Conservation (phyloP, 129 eudicot species). For the Glebionis coronaria region DNA sequence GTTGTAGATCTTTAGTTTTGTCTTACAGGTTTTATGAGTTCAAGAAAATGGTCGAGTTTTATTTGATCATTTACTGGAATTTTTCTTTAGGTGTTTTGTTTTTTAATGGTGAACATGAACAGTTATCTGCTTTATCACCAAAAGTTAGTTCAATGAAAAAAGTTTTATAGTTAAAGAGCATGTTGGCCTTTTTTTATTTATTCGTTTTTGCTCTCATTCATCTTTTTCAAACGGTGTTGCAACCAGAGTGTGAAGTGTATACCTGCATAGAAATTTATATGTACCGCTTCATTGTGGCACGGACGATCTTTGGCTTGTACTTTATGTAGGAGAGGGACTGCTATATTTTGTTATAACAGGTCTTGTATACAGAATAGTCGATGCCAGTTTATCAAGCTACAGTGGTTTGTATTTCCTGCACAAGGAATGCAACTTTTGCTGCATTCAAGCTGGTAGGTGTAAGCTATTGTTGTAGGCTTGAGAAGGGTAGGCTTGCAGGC, state of each 20-base stretch:
- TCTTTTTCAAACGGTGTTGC: too few relatives aligned
- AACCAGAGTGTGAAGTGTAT: too few relatives aligned
- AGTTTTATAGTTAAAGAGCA: not conserved
- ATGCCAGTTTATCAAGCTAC: not conserved
- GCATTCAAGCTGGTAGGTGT: not conserved
- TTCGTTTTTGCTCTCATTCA: too few relatives aligned
- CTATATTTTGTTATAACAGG: not conserved
- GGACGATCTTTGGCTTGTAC: not conserved
- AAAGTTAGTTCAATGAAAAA: not conserved
- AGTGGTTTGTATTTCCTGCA: not conserved
- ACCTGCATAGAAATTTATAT: too few relatives aligned
- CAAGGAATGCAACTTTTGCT: not conserved
- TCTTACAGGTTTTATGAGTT: slow-evolving; percentile 13
- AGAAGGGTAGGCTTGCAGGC: too few relatives aligned
- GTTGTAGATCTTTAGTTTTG: slow-evolving; percentile 3
- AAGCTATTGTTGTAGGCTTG: too few relatives aligned
- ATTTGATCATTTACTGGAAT: slow-evolving; percentile 1
- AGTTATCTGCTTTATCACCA: slow-evolving; percentile 1
- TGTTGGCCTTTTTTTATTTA: not conserved
- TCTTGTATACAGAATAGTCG: not conserved
- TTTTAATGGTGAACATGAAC: slow-evolving; percentile 7
- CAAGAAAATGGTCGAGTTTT: slow-evolving; percentile 11
- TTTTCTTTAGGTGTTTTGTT: not conserved
- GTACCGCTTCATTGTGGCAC: too few relatives aligned
- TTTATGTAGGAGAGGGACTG: not conserved